Evolutionary conservation across 495 filamentous ascomycete species (phyloP), one percentile per base, ranked within the genome.

Genomic region (Penicillium steckii): DNA sequence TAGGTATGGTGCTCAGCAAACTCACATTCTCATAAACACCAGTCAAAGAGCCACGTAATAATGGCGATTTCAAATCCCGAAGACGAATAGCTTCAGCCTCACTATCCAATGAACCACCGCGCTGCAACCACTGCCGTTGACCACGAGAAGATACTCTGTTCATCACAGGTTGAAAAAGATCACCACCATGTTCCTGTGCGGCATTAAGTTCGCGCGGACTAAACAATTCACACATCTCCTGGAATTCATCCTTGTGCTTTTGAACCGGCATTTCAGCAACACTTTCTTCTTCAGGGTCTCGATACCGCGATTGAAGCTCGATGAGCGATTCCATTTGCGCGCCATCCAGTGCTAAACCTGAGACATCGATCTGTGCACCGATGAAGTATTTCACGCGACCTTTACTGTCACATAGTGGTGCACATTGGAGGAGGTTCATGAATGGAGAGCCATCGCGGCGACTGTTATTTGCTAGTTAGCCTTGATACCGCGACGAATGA

Each of bases 391-490:
- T 76, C 3, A 85, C 74, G 13, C 65, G 69, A n/a, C 82, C 82
- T 50, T 77, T 72, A 56, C 81, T 81, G 64, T 86, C 83, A 59
- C 76, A 79, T 10, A 86, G 70, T 4, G 82, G 83, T 6, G 83
- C 79, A 48, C 78, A 79, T 75, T 84, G 81, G 18, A 86, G 73
- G 4, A 87, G 72, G 46, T 87, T 87, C 70, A 85, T 77, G 60
- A 87, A 87, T 2, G 83, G 84, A 12, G 77, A 81, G 8, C 83
- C 83, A 56, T 85, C 81, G 42, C 80, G 70, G 21, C 80, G 76
- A 58, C 79, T 83, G 55, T 19, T 52, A 13, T n/a, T 0, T 15
- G 8, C 45, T 25, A 27, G 19, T 32, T 19, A 19, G 48, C 13
- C n/a, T 10, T 35, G 47, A 19, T 15, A 3, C 40, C 9, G 30